Evolutionary conservation across 163 green algal species (phyloP).

Genomic region (Volvox carteri): DNA sequence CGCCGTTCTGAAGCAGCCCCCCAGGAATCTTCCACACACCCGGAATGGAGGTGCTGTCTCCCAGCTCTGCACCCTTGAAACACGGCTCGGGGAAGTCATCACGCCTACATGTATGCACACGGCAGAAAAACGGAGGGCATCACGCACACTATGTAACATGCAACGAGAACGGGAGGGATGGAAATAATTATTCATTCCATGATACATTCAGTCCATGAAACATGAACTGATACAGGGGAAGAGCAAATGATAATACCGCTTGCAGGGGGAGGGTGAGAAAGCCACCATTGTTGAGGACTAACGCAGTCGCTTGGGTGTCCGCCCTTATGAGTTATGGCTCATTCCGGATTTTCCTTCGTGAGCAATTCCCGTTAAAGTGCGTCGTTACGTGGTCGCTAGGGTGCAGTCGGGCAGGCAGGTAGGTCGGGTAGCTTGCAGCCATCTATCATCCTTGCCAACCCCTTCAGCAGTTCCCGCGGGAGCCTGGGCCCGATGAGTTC

Average conservation of each 20-base stretch:
- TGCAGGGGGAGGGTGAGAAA: too few species aligned
- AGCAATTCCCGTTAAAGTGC: too few species aligned
- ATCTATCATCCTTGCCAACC: not conserved
- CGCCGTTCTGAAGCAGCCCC: not conserved
- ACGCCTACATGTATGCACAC: not conserved
- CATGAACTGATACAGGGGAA: too few species aligned
- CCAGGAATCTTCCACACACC: not conserved
- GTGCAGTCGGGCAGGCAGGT: too few species aligned
- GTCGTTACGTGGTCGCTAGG: too few species aligned
- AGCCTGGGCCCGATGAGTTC: not conserved
- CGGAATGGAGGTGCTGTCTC: not conserved
- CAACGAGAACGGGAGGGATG: not conserved
- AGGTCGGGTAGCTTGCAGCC: not conserved
- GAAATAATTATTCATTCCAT: not conserved
- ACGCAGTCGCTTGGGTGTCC: too few species aligned
- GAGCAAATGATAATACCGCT: too few species aligned
- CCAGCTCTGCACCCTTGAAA: not conserved
- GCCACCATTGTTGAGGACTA: too few species aligned
- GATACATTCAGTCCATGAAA: not conserved
- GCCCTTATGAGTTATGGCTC: too few species aligned
- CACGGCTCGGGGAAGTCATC: slow-evolving; percentile 42
- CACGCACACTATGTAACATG: not conserved
- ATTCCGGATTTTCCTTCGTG: too few species aligned
- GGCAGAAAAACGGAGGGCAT: too few species aligned
- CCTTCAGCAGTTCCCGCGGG: not conserved